Evolutionary conservation across 805 yeast species (phyloP), one percentile per base, ranked within the genome.

Genomic region (Starmerella potacharoeniae): DNA sequence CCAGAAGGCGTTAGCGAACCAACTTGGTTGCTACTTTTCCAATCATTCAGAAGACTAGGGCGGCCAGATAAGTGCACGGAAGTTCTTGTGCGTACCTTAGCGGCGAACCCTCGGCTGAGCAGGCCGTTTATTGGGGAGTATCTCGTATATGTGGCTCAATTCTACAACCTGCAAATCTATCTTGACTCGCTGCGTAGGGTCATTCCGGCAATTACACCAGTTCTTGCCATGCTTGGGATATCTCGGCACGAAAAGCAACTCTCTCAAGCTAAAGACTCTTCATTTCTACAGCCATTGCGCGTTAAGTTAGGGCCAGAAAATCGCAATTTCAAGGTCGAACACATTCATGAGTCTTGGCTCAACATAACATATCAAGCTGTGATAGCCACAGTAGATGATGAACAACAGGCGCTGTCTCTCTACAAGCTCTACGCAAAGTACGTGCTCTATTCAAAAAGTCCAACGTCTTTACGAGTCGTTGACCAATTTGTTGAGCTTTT

Each of bases 31-130:
- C 50, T 52, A 11, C 45, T 68, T 3, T 62, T 66, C 52, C 61
- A 62, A 35, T 61, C 64, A 30, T 67, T 67, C 41, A 55, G 69
- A 4, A 45, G 59, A 7, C 44, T 58, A 22, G 67, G 67, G 8
- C 56, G 60, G 11, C 64, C 63, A 5, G 63, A 52, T 17, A 64
- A 65, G 46, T 66, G 68, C 56, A 54, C 47, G 31, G 66, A 65
- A 10, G 58, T 64, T 2, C 39, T 66, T 9, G n/a, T 49, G 11
- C 49, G 58, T 16, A 54, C 62, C 13, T 46, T 61, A 14, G 36
- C 49, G 9, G 37, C 48, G 9, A 49, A 56, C n/a, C 51, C 42
- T 14, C 54, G 58, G 34, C 53, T 66, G 17, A 54, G 56, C n/a
- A 3, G 51, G 48, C 55, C 53, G 16, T 62, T 55, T 45, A 59